A percentile compares a stretch with the other conserved stretches of the same genome.
Evolutionary conservation across 1,139 yeast species (phyloP).

Genomic region (Petasospora rhodanensis): DNA sequence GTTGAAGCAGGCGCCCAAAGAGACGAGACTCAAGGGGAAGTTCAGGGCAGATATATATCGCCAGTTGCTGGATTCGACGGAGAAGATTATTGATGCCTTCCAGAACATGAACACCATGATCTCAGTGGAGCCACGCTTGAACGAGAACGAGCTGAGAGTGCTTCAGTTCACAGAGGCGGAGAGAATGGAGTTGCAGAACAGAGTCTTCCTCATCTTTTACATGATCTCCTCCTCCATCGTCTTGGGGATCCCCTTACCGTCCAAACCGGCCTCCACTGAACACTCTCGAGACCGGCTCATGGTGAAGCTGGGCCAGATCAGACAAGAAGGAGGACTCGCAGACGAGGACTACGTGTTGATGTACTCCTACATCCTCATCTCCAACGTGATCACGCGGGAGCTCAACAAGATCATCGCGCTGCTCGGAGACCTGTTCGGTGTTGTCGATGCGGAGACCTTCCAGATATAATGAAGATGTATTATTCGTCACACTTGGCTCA

Average conservation of each 20-base stretch:
- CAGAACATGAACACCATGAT: constrained; percentile 69
- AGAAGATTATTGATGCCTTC: constrained; percentile 66
- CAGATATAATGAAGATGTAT: constrained; percentile 8
- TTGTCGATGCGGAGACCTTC: constrained; percentile 38
- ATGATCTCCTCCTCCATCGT: constrained; percentile 75
- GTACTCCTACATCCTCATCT: constrained; percentile 70
- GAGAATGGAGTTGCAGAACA: constrained; percentile 62
- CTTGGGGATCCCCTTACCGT: constrained; percentile 73
- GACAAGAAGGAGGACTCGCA: constrained; percentile 31
- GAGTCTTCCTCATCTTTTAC: constrained; percentile 70
- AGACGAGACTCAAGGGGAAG: constrained; percentile 68
- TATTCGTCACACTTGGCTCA: constrained; percentile 15
- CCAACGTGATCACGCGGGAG: constrained; percentile 62
- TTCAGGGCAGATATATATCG: constrained; percentile 56
- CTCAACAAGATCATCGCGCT: constrained; percentile 51
- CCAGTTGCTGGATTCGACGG: constrained; percentile 50
- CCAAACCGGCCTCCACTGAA: constrained; percentile 71
- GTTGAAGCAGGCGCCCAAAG: constrained; percentile 70
- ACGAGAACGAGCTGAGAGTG: constrained; percentile 50
- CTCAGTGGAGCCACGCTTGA: constrained; percentile 54
- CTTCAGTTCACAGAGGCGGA: constrained; percentile 53
- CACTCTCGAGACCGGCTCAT: constrained; percentile 71
- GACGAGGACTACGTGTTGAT: constrained; percentile 68
- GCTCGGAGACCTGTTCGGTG: constrained; percentile 59
- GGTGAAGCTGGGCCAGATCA: constrained; percentile 52